Base-by-base conservation (phyloP, 2,329 filamentous ascomycete species). In the Nannizziopsis barbatae region DNA sequence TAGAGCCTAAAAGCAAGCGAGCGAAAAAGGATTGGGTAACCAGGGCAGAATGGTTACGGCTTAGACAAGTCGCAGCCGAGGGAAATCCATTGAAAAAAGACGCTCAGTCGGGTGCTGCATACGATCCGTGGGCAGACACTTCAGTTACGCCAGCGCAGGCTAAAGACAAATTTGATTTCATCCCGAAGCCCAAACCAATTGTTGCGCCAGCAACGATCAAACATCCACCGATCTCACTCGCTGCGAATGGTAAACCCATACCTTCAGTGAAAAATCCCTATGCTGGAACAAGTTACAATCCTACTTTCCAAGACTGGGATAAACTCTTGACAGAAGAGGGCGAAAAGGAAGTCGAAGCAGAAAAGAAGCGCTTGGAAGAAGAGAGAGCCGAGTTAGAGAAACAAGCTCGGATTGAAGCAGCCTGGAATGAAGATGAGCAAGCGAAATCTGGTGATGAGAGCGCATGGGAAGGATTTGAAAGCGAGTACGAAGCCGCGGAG, bases 211-310 rank as follows among this genome's bases (percentile, higher is more conserved):
- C 73, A 45, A 88, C 90, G 0, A 65, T 95, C 56, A 83, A 83
- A 58, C 76, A 84, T 50, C 77, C 83, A 35, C 86, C 92, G 2
- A 75, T 94, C 46, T 87, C 89, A 2, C 75, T 96, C 27, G 77
- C 85, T n/a, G 84, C 83, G 38, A 86, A 75, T 60, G 89, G 88
- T 33, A 94, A 90, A 64, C 66, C 76, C 0, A 73, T 94, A 7
- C 84, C 86, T 1, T 81, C 88, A 2, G 84, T 98, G 0, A 74
- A 76, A 52, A 84, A 81, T 60, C 92, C 92, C 1, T 76, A 80
- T 5, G 86, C 83, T 12, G 88, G 86, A 51, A 86, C 83, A 65
- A 94, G 86, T 58, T 98, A 98, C 71, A 98, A 98, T 64, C 92
- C 92, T 0, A 72, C 79, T 5, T 93, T 93, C 57, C 76, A 80